Percentiles rank a stretch among this genome's conserved stretches.
Conservation (phyloP, 352 stramenopile species). For the Phytopythium delawarense region DNA sequence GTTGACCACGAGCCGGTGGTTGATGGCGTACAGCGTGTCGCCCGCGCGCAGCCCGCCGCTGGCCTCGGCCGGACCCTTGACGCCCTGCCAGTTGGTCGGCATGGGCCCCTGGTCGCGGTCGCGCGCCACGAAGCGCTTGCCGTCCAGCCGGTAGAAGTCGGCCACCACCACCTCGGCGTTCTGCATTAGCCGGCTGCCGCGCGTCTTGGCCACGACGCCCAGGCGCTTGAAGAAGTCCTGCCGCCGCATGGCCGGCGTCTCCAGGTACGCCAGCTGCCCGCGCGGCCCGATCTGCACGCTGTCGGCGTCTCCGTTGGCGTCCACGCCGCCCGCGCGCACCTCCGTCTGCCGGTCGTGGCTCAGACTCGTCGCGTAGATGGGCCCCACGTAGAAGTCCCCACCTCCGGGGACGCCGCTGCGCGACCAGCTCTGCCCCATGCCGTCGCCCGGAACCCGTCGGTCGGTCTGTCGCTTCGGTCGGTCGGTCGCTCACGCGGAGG, state of each 20-base stretch:
- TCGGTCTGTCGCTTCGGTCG: neutral
- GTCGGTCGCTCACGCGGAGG: neutral
- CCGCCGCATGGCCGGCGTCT: slow-evolving; percentile 46
- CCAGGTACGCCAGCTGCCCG: slow-evolving; percentile 62
- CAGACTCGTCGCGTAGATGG: slow-evolving; percentile 80
- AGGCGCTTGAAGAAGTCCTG: slow-evolving; percentile 80
- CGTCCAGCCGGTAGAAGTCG: slow-evolving; percentile 77
- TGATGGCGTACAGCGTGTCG: slow-evolving; percentile 84
- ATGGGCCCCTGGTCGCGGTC: slow-evolving; percentile 60
- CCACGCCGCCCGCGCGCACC: slow-evolving; percentile 58
- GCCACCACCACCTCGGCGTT: slow-evolving; percentile 79
- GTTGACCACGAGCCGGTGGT: slow-evolving; percentile 85
- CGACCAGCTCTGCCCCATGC: slow-evolving; percentile 63
- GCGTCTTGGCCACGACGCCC: slow-evolving; percentile 78
- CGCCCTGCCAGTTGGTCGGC: slow-evolving; percentile 62
- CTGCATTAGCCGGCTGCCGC: slow-evolving; percentile 79
- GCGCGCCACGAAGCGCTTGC: slow-evolving; percentile 70
- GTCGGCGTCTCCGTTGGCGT: slow-evolving; percentile 22
- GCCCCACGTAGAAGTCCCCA: slow-evolving; percentile 78
- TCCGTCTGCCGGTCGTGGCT: slow-evolving; percentile 86
- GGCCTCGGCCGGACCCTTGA: slow-evolving; percentile 69
- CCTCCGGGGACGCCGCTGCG: slow-evolving; percentile 52
- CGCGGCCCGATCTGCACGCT: slow-evolving; percentile 71
- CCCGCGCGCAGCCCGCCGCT: slow-evolving; percentile 68
- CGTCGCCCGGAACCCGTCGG: neutral